Conservation (phyloP, 306 rosid species). For the Clitoria ternatea region DNA sequence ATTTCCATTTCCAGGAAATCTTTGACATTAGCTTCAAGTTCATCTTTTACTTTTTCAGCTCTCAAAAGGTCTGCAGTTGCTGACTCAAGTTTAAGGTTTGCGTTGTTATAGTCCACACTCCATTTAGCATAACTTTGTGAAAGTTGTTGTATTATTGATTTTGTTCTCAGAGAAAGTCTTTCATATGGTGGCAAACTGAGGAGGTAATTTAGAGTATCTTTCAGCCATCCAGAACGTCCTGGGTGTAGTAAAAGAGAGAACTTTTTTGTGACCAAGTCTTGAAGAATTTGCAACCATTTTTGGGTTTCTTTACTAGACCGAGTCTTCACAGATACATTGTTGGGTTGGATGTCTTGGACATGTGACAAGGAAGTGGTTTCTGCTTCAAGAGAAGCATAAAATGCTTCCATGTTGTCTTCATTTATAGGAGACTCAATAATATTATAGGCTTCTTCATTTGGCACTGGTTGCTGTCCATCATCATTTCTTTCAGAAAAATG, state of each 20-base stretch:
- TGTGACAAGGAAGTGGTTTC: neutral
- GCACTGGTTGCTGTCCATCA: neutral
- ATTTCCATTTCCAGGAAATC: conserved; percentile 14
- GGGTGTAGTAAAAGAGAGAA: conserved; percentile 25
- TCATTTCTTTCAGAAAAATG: neutral
- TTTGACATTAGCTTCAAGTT: conserved; percentile 12
- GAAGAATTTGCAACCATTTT: neutral
- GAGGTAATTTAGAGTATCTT: neutral
- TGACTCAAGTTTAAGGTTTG: conserved; percentile 23
- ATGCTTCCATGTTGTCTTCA: conserved; percentile 23
- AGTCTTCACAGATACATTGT: neutral
- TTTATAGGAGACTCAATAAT: neutral
- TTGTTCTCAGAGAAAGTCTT: conserved; percentile 18
- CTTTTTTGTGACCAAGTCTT: neutral
- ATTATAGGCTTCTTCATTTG: neutral
- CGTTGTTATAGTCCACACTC: conserved; percentile 23
- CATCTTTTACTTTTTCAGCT: neutral
- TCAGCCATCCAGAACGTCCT: conserved; percentile 1
- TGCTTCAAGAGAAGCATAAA: conserved; percentile 27
- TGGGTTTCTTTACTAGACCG: conserved; percentile 24
- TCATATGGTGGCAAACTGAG: conserved; percentile 18
- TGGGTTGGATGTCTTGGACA: neutral
- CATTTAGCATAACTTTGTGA: conserved; percentile 5
- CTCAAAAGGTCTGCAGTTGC: neutral
- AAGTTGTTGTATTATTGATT: neutral